Percentiles rank a stretch among this genome's conserved stretches.
Evolutionary conservation across 2,329 filamentous ascomycete species (phyloP).

Genomic region (Fusarium austroafricanum): DNA sequence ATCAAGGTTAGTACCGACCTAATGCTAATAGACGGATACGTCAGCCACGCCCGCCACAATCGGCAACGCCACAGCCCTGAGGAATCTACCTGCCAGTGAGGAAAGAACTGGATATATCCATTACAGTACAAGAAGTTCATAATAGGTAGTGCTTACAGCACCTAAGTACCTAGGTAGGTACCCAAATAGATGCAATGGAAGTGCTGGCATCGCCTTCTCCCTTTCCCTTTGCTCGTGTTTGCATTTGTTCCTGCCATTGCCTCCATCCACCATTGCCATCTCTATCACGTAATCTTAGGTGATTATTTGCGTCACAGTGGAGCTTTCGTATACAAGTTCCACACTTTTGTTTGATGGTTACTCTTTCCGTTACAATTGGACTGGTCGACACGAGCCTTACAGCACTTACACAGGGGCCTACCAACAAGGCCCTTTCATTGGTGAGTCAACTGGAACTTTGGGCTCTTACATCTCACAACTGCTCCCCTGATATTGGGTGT

Average conservation of each 20-base stretch:
- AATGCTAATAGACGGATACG: background rate
- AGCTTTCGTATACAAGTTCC: background rate
- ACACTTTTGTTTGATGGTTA: slow-evolving; percentile 15
- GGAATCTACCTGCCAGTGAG: too few species aligned
- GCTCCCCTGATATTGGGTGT: background rate
- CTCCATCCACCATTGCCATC: slow-evolving; percentile 1
- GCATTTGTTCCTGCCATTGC: background rate
- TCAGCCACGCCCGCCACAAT: slow-evolving; percentile 19
- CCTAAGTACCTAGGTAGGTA: background rate
- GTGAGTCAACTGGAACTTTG: background rate
- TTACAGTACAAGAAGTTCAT: too few species aligned
- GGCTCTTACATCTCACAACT: background rate
- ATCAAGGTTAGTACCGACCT: too few species aligned
- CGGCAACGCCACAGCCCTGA: slow-evolving; percentile 12
- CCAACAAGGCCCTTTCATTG: slow-evolving; percentile 1
- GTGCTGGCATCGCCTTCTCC: background rate
- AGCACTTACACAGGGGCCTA: background rate
- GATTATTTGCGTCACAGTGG: slow-evolving; percentile 40
- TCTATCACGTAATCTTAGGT: slow-evolving; percentile 34
- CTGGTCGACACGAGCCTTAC: slow-evolving; percentile 18
- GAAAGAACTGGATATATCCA: background rate
- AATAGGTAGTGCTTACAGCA: background rate
- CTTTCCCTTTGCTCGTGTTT: background rate
- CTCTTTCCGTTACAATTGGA: background rate
- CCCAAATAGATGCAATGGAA: background rate